Evolutionary conservation across 331 rosid genomes (phyloP), one percentile per base, ranked within the genome.

Genomic region (Malus hybrid): DNA sequence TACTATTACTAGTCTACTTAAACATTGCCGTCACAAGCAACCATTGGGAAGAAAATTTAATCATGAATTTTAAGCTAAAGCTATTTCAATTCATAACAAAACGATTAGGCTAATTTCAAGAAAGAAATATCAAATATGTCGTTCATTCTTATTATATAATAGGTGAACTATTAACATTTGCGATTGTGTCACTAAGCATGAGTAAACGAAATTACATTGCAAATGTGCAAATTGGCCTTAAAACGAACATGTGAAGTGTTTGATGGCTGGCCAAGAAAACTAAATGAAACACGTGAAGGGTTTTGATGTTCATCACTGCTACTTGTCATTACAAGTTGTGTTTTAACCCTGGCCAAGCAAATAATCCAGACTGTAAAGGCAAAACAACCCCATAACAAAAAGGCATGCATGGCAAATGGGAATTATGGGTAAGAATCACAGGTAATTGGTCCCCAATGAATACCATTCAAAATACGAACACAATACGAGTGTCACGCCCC

Each of bases 361-460:
- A 78, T 79, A 67, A 60, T 68, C 71, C 79, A 67, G 68, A 32
- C 80, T 69, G 84, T 80, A 80, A 84, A 80, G 80, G 68, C 69
- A 28, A n/a, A 33, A 56, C 54, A 72, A 24, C 56, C 76, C 57
- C 67, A 72, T 74, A 83, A 81, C 69, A 71, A 54, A 81, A 56
- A 68, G n/a, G 76, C 48, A 10, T 42, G 73, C 42, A 65, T 24
- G 70, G 55, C 34, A 72, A 57, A 33, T 34, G 22, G 36, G 32
- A 39, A 19, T 57, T 10, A 56, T 34, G 34, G 65, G 20, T 54
- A 32, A 52, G 62, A 70, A 57, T 34, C 56, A 72, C 12, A 33
- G 33, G 27, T 9, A 42, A 10, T 42, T 42, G 48, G 48, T 42
- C 36, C 46, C 67, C 56, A 57, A 59, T 71, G n/a, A 52, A 54